A percentile compares a stretch with the other conserved stretches of the same genome.
Conservation (phyloP, 116 monocot species). For the Papilionanthe hybrid region DNA sequence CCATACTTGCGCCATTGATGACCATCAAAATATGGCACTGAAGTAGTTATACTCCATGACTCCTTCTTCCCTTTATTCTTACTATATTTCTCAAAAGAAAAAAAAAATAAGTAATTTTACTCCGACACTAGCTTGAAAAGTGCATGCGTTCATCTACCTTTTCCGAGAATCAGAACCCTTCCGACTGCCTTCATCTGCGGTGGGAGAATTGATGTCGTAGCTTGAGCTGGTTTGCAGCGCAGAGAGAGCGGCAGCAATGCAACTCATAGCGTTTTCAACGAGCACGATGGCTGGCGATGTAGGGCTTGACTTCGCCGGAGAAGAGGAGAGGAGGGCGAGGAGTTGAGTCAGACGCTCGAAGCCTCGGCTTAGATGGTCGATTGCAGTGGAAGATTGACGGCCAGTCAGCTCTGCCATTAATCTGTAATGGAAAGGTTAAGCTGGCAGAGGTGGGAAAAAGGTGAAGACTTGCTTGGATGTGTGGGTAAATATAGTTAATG, state of each 20-base stretch:
- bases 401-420: no score
- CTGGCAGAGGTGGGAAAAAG: no score
- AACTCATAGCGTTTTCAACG: not conserved
- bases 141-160: no score
- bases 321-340: not conserved
- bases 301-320: not conserved
- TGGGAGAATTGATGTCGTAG: not conserved
- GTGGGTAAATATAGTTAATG: no score
- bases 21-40: not conserved
- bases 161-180: no score
- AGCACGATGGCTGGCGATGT: not conserved
- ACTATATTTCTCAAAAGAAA: not conserved
- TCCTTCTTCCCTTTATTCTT: not conserved
- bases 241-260: slow-evolving; percentile 2
- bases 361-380: not conserved
- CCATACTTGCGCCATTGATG: not conserved
- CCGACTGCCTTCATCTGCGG: not conserved
- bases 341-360: slow-evolving; percentile 9
- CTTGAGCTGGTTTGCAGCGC: not conserved
- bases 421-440: no score
- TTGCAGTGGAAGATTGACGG: not conserved
- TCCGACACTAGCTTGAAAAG: not conserved
- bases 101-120: no score
- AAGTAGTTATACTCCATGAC: not conserved
- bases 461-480: no score